Percentiles rank a stretch among this genome's conserved stretches.
These are phyloP conservation scores for Paxillus rubicundulus DNA, from an alignment of 768 basidiomycete species.

Conservation along the genomic window DNA sequence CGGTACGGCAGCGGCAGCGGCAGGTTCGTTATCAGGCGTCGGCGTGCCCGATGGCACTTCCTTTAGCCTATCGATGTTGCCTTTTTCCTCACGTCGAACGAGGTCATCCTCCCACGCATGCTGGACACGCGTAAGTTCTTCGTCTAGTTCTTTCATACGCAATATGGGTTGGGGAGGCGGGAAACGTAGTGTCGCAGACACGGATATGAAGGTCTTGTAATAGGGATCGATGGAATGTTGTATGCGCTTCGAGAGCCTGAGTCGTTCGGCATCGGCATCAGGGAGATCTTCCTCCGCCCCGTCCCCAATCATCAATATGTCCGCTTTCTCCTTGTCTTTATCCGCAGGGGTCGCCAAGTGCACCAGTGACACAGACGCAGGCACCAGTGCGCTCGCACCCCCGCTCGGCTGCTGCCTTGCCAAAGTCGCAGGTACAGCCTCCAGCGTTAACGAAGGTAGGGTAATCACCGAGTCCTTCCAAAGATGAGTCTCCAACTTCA, in stretches of 20 bases:
- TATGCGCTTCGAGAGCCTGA: slow-evolving; percentile 71
- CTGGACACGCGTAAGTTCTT: slow-evolving; percentile 65
- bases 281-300: slow-evolving; percentile 48
- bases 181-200: slow-evolving; percentile 89
- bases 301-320: slow-evolving; percentile 23
- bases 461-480: slow-evolving; percentile 89
- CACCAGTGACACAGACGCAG: slow-evolving; percentile 24
- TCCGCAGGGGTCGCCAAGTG: slow-evolving; percentile 20
- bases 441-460: slow-evolving; percentile 59
- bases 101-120: slow-evolving; percentile 87
- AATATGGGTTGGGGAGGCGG: slow-evolving; percentile 87
- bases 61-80: slow-evolving; percentile 18
- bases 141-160: slow-evolving; percentile 86
- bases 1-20: slow-evolving; percentile 1
- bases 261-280: slow-evolving; percentile 69
- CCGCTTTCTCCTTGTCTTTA: slow-evolving; percentile 14
- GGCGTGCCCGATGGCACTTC: slow-evolving; percentile 27
- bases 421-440: slow-evolving; percentile 55
- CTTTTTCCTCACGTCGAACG: slow-evolving; percentile 69
- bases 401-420: slow-evolving; percentile 22
- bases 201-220: slow-evolving; percentile 83
- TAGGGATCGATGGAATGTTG: slow-evolving; percentile 84
- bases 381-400: slow-evolving; percentile 20
- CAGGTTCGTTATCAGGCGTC: slow-evolving; percentile 25
- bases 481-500: slow-evolving; percentile 91